Conservation (phyloP, 2,329 filamentous ascomycete genomes). For the Zymoseptoria brevis region DNA sequence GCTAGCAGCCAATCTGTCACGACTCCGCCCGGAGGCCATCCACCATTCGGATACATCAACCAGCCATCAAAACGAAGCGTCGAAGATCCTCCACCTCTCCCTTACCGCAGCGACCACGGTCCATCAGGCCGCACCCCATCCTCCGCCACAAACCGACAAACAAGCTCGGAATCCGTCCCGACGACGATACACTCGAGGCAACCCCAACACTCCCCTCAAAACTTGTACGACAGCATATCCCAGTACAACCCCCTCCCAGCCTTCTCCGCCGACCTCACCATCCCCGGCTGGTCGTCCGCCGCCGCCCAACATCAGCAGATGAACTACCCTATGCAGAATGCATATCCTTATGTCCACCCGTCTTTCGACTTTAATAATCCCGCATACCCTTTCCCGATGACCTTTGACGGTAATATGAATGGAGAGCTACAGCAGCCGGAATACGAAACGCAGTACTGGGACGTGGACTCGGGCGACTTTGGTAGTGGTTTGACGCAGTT, state of each 20-base stretch:
- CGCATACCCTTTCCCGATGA: slow-evolving; percentile 21
- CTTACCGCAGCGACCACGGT: slow-evolving; percentile 21
- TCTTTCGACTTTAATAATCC: slow-evolving; percentile 21
- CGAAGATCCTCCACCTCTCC: slow-evolving; percentile 26
- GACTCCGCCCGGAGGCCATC: slow-evolving; percentile 25
- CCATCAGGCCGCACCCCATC: slow-evolving; percentile 9
- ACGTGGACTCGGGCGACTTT: slow-evolving; percentile 24
- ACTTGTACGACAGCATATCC: slow-evolving; percentile 13
- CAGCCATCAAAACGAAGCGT: slow-evolving; percentile 24
- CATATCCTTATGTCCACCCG: slow-evolving; percentile 15
- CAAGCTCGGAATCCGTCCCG: slow-evolving; percentile 15
- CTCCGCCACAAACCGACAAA: slow-evolving; percentile 3
- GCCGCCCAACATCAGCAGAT: slow-evolving; percentile 10
- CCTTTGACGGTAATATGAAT: slow-evolving; percentile 5
- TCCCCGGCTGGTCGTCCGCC: slow-evolving; percentile 18
- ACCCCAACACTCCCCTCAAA: slow-evolving; percentile 10
- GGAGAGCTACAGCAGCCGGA: slow-evolving; percentile 9
- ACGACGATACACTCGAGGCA: slow-evolving; percentile 11
- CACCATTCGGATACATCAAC: slow-evolving; percentile 26
- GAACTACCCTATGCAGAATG: slow-evolving; percentile 9
- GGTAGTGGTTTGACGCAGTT: slow-evolving; percentile 27
- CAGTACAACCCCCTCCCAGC: slow-evolving; percentile 26
- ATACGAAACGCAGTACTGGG: slow-evolving; percentile 20
- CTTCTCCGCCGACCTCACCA: slow-evolving; percentile 22
- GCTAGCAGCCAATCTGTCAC: slow-evolving; percentile 26